These are phyloP conservation scores for Pugionium dolabratum DNA, from an alignment of 345 rosid species.

Conservation along the genomic window DNA sequence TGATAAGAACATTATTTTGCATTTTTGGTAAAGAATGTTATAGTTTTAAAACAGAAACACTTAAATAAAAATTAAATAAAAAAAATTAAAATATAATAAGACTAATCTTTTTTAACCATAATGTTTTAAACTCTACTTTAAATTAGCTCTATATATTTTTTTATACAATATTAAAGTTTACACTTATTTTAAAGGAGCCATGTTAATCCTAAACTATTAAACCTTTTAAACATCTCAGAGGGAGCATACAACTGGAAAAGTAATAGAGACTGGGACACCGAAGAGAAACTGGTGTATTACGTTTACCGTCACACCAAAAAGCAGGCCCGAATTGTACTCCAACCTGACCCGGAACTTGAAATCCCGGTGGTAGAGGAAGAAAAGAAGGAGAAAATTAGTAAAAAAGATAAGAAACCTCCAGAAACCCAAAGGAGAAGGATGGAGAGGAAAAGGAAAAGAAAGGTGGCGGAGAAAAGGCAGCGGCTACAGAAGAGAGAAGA, in stretches of 20 bases:
- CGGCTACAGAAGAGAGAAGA: constrained; percentile 27
- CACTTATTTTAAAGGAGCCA: too few species aligned
- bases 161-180: too few species aligned
- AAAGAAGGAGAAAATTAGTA: constrained; percentile 50
- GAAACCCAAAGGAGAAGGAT: constrained; percentile 41
- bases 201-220: too few species aligned
- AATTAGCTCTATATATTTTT: too few species aligned
- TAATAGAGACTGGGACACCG: constrained; percentile 85
- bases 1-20: too few species aligned
- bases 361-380: constrained; percentile 45
- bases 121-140: too few species aligned
- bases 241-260: constrained; percentile 69
- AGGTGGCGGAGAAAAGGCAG: constrained; percentile 23
- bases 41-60: too few species aligned
- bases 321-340: constrained; percentile 78
- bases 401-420: constrained; percentile 40
- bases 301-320: constrained; percentile 78
- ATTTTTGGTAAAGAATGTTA: too few species aligned
- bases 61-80: too few species aligned
- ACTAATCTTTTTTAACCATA: too few species aligned
- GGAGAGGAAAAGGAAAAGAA: constrained; percentile 21
- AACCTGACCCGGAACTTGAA: constrained; percentile 60
- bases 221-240: too few species aligned
- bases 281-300: constrained; percentile 74
- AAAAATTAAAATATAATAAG: too few species aligned